Evolutionary conservation across 306 rosid species (phyloP), one percentile per base, ranked within the genome.

Genomic region (Pterocarpus macrocarpus): DNA sequence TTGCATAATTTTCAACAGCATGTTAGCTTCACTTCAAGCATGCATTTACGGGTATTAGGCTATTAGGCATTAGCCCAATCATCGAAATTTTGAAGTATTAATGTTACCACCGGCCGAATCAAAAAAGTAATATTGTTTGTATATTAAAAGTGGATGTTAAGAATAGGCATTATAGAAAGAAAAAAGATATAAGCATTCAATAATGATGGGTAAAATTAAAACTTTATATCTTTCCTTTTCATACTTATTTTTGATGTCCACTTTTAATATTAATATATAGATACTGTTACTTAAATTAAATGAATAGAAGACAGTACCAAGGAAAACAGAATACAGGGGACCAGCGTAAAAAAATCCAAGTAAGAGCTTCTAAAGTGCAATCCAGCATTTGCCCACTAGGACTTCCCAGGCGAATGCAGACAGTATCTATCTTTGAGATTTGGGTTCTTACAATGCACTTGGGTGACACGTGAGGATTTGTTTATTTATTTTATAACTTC

Each of bases 391-490:
- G 5, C 10, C 57, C 57, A 59, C 55, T 12, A 61, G 8, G 71
- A 34, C 59, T 69, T 63, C 43, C 44, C 5, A 45, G 16, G 63
- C n/a, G 14, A 35, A 52, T 32, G 5, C 10, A 34, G 67, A 33
- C 65, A 15, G 66, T 33, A 28, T 61, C 28, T 45, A 16, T 65
- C 14, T 22, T 72, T 69, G 17, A 44, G 13, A 61, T 75, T 64
- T 71, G 78, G 59, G 28, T 50, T 88, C 67, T 70, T 39, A 38
- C 8, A 36, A 67, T 55, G 81, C 81, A 75, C 28, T 64, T 52
- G 67, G 63, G 17, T 66, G 52, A 71, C 73, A 45, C 73, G 77
- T 71, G 68, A 13, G 2, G 79, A 52, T 69, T 49, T 57, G 5
- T 9, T 65, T 36, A 41, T 3, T 38, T 8, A 35, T 22, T 75